Percentiles rank a stretch among this genome's conserved stretches.
These are phyloP conservation scores for Lentinus tigrinus DNA, from an alignment of 768 basidiomycete species.

Conservation along the genomic window DNA sequence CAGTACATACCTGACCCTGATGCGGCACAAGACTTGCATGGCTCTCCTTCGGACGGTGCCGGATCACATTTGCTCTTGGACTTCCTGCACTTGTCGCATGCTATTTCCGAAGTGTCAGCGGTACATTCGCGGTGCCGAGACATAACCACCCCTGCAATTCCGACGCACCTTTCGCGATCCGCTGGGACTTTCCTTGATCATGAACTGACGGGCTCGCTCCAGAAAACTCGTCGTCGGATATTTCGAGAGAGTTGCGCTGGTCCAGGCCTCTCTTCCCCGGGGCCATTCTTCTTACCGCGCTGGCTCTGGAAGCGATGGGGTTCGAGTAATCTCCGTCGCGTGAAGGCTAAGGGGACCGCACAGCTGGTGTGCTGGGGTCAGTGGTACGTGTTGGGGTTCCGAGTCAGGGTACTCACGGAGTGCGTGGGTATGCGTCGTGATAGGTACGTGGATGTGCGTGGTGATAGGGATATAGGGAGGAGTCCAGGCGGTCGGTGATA, in stretches of 20 bases:
- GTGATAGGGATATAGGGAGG: too few species aligned
- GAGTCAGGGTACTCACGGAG: too few species aligned
- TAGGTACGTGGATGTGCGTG: too few species aligned
- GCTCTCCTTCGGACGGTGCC: conserved; percentile 58
- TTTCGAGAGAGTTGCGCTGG: not conserved
- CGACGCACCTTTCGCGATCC: conserved; percentile 11
- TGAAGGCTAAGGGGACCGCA: too few species aligned
- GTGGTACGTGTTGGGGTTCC: too few species aligned
- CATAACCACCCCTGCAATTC: not conserved
- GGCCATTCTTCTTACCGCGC: not conserved
- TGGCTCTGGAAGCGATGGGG: not conserved
- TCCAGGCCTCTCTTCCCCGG: not conserved
- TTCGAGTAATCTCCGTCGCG: too few species aligned
- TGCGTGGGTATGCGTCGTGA: too few species aligned
- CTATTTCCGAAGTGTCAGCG: conserved; percentile 33
- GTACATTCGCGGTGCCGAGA: not conserved
- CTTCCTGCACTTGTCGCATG: conserved; percentile 86
- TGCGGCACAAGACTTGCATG: conserved; percentile 56
- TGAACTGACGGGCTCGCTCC: not conserved
- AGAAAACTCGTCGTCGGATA: conserved; percentile 4
- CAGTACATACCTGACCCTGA: conserved; percentile 36
- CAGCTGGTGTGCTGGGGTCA: too few species aligned
- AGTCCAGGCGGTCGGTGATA: too few species aligned
- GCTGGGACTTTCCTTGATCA: conserved; percentile 3
- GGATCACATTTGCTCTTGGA: conserved; percentile 87